phyloP scores from a whole-genome alignment of 805 yeast species.

The Teunomyces atbi region DNA sequence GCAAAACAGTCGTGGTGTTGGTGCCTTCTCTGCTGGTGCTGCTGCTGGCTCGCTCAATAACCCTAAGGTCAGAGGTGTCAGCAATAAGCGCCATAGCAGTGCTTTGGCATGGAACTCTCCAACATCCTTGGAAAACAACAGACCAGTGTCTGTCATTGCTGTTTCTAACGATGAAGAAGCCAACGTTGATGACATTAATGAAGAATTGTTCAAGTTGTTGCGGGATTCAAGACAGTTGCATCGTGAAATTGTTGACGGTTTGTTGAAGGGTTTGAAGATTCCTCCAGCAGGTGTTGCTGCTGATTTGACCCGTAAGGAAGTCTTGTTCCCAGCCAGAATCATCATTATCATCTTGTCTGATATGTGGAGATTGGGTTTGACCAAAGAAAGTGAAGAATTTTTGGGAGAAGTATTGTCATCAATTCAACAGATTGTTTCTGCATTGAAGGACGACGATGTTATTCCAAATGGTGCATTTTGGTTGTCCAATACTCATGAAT shows the following conservation, averaged over 20 bases:
- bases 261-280: conserved; percentile 78
- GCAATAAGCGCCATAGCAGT: conserved; percentile 42
- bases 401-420: conserved; percentile 85
- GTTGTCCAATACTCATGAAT: conserved; percentile 94
- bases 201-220: conserved; percentile 67
- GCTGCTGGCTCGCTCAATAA: conserved; percentile 23
- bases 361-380: conserved; percentile 97
- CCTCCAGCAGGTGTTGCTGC: conserved; percentile 86
- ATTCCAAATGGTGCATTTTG: conserved; percentile 95
- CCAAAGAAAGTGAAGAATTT: conserved; percentile 87
- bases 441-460: conserved; percentile 80
- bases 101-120: conserved; percentile 36
- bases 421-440: conserved; percentile 78
- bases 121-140: conserved; percentile 40
- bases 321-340: conserved; percentile 93
- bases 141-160: conserved; percentile 64
- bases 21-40: conserved; percentile 27
- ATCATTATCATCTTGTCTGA: conserved; percentile 88
- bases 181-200: conserved; percentile 66
- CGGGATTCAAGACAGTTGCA: conserved; percentile 73
- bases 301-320: conserved; percentile 82
- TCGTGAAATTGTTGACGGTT: conserved; percentile 81
- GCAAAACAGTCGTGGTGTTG: conserved; percentile 17
- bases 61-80: conserved; percentile 31
- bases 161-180: conserved; percentile 53